Percentiles rank a stretch among this genome's conserved stretches.
These are phyloP conservation scores for Colletotrichum higginsianum DNA, from an alignment of 2,329 filamentous ascomycete species.

Conservation along the genomic window DNA sequence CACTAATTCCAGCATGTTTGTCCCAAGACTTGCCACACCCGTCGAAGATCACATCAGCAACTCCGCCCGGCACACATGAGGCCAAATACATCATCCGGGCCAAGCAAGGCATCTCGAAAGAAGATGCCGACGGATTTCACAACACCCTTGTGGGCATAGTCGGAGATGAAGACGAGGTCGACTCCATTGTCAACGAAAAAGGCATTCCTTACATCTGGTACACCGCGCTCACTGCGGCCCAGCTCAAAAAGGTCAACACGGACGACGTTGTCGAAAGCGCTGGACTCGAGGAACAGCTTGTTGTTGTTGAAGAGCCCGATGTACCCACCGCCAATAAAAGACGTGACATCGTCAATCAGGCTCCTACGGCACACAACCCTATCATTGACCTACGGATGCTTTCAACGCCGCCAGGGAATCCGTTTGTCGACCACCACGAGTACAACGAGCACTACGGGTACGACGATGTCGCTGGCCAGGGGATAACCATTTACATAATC, in stretches of 20 bases:
- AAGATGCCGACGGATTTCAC: conserved; percentile 4
- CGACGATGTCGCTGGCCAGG: conserved; percentile 8
- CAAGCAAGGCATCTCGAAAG: conserved; percentile 4
- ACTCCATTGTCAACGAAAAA: background rate
- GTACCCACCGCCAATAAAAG: too few species aligned
- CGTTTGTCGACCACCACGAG: too few species aligned
- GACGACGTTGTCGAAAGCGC: background rate
- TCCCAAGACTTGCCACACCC: background rate
- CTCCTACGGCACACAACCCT: too few species aligned
- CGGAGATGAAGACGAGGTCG: background rate
- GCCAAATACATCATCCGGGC: conserved; percentile 7
- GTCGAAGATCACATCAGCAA: background rate
- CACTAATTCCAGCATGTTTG: background rate
- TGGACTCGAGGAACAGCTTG: too few species aligned
- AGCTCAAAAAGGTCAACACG: background rate
- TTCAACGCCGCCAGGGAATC: too few species aligned
- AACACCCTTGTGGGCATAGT: conserved; percentile 5
- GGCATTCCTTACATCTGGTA: background rate
- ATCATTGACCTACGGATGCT: too few species aligned
- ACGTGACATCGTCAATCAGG: too few species aligned
- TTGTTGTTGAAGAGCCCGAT: background rate
- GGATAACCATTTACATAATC: conserved; percentile 10
- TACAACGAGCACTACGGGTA: background rate
- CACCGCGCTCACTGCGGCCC: background rate
- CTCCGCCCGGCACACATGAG: background rate